Evolutionary conservation across 257 asterid species (phyloP), one percentile per base, ranked within the genome.

Genomic region (Capsicum chinense): DNA sequence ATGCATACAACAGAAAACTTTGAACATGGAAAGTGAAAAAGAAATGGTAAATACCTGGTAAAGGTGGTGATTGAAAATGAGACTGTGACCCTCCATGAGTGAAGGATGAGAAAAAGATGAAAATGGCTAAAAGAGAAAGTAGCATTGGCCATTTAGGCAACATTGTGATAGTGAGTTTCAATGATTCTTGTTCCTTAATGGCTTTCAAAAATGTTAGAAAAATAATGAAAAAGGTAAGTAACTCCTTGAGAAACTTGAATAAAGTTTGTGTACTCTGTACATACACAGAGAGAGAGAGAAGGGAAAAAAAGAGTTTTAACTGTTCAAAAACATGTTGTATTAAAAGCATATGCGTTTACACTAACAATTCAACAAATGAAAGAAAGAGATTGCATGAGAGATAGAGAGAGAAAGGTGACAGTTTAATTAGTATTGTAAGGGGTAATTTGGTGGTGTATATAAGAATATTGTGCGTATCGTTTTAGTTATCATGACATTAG

Each of bases 1-100:
- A 68, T 14, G 52, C 47, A 26, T 21, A 19, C 42, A 69, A 4
- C 2, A 50, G 10, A 58, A 15, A 37, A 4, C 0, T 52, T 39
- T 69, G 50, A 16, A 16, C 15, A 69, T 16, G 11, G 7, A 16
- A 69, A 69, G 79, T 9, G 17, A 11, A 63, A 62, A 80, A 19
- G 12, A 39, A 35, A 57, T 17, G 56, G 15, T 15, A 37, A 12
- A 9, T 39, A 93, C 97, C 95, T 85, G 91, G 81, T 83, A 79
- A 63, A 26, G 83, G 84, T 54, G 70, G 37, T 14, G 86, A 64
- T 17, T 82, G 89, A 26, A 88, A 90, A 79, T 7, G 87, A 78
- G 88, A 33, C 7, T 57, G 42, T 33, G 54, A 83, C n/a, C 70
- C 87, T 62, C 70, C 86, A 15, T 59, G 70, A 16, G 93, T 87